Percentiles rank a stretch among this genome's conserved stretches.
These are phyloP conservation scores for Eragrostis nindensis DNA, from an alignment of 176 grass and related monocot species.

Conservation along the genomic window DNA sequence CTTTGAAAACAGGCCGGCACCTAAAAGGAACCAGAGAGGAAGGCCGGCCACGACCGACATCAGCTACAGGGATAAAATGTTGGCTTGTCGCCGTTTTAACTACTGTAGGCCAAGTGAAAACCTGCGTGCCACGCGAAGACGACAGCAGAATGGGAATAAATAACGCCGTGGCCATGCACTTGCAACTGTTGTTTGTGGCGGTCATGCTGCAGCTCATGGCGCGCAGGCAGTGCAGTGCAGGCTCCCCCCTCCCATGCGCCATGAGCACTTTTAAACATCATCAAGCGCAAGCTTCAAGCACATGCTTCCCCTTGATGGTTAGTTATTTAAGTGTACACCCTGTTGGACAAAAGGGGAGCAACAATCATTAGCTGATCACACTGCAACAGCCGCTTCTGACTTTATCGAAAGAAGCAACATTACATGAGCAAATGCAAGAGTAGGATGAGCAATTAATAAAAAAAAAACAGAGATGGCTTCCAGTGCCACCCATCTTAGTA, in stretches of 20 bases:
- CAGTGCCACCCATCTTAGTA: neutral
- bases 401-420: conserved; percentile 53
- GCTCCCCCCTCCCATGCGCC: conserved; percentile 55
- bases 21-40: conserved; percentile 13
- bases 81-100: conserved; percentile 29
- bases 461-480: conserved; percentile 13
- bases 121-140: conserved; percentile 28
- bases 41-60: neutral
- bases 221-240: conserved; percentile 35
- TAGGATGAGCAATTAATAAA: neutral
- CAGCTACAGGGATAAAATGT: conserved; percentile 44
- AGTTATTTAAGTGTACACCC: conserved; percentile 56
- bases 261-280: conserved; percentile 61
- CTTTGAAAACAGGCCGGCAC: conserved; percentile 23
- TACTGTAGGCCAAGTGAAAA: conserved; percentile 31
- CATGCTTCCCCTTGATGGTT: conserved; percentile 58
- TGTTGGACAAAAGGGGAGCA: conserved; percentile 31
- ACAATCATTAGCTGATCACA: conserved; percentile 73
- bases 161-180: conserved; percentile 4
- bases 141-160: neutral
- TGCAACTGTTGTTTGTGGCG: conserved; percentile 26
- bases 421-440: conserved; percentile 36
- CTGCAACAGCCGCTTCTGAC: conserved; percentile 24
- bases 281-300: conserved; percentile 42
- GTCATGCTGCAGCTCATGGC: conserved; percentile 43